phyloP scores from a whole-genome alignment of 2,329 filamentous ascomycete genomes.

The Mollisia scopiformis region DNA sequence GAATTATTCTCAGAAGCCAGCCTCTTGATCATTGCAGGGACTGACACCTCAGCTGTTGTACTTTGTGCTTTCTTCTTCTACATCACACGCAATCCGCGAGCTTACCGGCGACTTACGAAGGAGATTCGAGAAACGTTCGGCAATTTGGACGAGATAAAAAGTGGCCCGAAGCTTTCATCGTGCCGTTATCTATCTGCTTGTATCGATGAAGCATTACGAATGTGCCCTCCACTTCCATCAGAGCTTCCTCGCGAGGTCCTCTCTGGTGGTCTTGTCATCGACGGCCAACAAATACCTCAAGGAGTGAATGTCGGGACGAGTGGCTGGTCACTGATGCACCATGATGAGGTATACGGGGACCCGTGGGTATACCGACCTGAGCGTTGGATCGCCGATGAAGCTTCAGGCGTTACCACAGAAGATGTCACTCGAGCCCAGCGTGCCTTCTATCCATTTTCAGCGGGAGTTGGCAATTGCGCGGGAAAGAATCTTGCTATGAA shows the following conservation, averaged over 20 bases:
- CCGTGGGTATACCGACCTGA: conserved; percentile 22
- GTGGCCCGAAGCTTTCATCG: conserved; percentile 32
- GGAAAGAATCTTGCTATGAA: conserved; percentile 38
- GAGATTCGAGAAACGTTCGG: conserved; percentile 46
- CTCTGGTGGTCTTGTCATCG: conserved; percentile 22
- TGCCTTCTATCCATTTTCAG: conserved; percentile 32
- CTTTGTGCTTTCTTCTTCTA: conserved; percentile 20
- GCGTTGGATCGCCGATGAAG: conserved; percentile 20
- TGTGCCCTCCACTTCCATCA: conserved; percentile 38
- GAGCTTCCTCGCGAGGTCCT: conserved; percentile 11
- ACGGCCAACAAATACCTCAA: conserved; percentile 17
- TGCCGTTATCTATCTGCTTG: conserved; percentile 46
- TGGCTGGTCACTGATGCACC: conserved; percentile 27
- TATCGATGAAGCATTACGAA: conserved; percentile 46
- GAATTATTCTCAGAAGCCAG: conserved; percentile 18
- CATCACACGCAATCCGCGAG: conserved; percentile 32
- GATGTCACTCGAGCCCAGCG: conserved; percentile 23
- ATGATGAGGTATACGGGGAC: conserved; percentile 22
- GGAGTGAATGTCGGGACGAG: conserved; percentile 23
- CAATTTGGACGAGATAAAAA: conserved; percentile 42
- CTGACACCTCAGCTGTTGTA: conserved; percentile 16
- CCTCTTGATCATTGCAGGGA: conserved; percentile 23
- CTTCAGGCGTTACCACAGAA: conserved; percentile 4
- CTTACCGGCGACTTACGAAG: conserved; percentile 27
- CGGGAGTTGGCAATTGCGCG: conserved; percentile 35